Evolutionary conservation across 164 flowering plant species (phyloP).

Genomic region (Vitis riparia): DNA sequence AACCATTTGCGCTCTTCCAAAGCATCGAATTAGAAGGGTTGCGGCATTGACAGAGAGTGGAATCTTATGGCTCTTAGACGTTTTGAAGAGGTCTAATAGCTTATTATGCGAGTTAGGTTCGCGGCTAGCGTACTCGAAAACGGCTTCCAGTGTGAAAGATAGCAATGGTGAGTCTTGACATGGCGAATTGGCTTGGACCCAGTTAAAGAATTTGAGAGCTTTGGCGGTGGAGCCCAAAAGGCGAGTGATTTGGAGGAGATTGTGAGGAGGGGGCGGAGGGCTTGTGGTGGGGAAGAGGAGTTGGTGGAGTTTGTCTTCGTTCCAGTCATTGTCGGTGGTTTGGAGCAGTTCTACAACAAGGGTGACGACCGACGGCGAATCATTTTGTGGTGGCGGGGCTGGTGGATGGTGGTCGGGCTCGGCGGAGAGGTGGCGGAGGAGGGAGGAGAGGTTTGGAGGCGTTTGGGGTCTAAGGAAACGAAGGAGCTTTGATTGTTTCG

Average conservation of each 20-base stretch:
- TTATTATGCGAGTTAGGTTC: conserved; percentile 26
- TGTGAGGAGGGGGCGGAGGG: conserved; percentile 19
- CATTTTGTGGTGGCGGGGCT: conserved; percentile 8
- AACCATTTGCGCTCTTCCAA: conserved; percentile 40
- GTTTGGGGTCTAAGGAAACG: conserved; percentile 17
- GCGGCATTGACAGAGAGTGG: conserved; percentile 42
- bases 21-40: conserved; percentile 32
- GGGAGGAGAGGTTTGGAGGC: not conserved
- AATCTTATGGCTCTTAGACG: conserved; percentile 34
- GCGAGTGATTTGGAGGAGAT: conserved; percentile 32
- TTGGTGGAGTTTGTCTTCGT: conserved; percentile 24
- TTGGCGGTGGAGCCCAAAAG: conserved; percentile 27
- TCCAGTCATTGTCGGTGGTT: conserved; percentile 32
- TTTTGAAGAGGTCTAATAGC: conserved; percentile 32
- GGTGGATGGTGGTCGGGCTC: not conserved
- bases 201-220: conserved; percentile 54
- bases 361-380: conserved; percentile 9
- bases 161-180: conserved; percentile 7
- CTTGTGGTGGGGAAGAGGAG: conserved; percentile 32
- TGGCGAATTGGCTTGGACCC: conserved; percentile 17
- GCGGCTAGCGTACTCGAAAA: conserved; percentile 43
- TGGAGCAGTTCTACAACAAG: conserved; percentile 30
- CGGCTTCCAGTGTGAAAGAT: conserved; percentile 47
- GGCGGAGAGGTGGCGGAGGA: conserved; percentile 24
- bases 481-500: not conserved